Evolutionary conservation across 108 stramenopile species (phyloP).

Genomic region (Nitzschia sp.): DNA sequence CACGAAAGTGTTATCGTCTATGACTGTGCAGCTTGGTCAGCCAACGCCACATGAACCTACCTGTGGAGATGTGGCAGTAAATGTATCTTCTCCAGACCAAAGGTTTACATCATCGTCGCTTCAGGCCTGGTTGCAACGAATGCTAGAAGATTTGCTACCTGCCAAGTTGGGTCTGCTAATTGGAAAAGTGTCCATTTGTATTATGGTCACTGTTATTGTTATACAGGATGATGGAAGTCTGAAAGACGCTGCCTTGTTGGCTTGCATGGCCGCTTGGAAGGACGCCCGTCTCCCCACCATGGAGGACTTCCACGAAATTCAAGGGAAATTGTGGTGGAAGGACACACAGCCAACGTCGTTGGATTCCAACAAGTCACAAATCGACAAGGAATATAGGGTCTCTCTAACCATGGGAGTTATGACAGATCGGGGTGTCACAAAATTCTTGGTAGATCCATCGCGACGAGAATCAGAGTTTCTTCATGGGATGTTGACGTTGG

Average conservation of each 20-base stretch:
- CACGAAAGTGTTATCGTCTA: constrained; percentile 65
- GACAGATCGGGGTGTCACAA: constrained; percentile 12
- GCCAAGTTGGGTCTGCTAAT: constrained; percentile 16
- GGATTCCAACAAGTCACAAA: constrained; percentile 4
- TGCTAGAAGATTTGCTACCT: constrained; percentile 30
- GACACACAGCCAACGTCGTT: constrained; percentile 10
- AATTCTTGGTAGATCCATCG: constrained; percentile 39
- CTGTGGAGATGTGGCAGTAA: constrained; percentile 55
- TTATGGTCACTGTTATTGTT: constrained; percentile 52
- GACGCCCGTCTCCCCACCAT: constrained; percentile 60
- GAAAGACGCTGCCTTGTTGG: constrained; percentile 55
- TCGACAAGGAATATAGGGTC: constrained; percentile 19
- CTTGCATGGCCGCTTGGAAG: constrained; percentile 65
- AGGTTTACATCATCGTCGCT: constrained; percentile 3
- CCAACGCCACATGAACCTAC: constrained; percentile 48
- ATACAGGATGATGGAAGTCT: constrained; percentile 70
- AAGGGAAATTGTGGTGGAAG: constrained; percentile 35
- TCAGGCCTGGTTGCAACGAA: constrained; percentile 43
- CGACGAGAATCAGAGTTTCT: constrained; percentile 16
- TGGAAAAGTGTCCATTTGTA: constrained; percentile 56
- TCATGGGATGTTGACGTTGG: constrained; percentile 27
- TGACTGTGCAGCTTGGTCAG: constrained; percentile 66
- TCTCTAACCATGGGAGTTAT: constrained; percentile 39
- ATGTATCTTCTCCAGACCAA: constrained; percentile 11
- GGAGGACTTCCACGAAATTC: constrained; percentile 28